Conservation (phyloP, 495 filamentous ascomycete genomes). For the Penicillium herquei region DNA sequence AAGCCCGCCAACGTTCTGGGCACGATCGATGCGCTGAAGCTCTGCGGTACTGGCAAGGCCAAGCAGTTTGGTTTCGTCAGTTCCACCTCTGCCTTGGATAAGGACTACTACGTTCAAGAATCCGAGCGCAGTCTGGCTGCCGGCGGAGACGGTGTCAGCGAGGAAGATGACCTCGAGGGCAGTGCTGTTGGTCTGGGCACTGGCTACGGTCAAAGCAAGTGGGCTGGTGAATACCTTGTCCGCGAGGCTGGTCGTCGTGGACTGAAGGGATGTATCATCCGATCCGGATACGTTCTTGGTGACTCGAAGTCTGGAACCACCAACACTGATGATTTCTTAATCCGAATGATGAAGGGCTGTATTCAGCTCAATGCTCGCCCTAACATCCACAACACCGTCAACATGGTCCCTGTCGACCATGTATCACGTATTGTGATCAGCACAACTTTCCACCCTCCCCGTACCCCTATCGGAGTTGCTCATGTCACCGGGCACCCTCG, state of each 20-base stretch:
- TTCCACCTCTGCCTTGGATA: conserved; percentile 83
- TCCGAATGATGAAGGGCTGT: conserved; percentile 86
- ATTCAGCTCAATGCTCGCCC: conserved; percentile 74
- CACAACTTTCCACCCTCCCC: conserved; percentile 59
- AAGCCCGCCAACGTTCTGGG: conserved; percentile 75
- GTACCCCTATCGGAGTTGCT: conserved; percentile 55
- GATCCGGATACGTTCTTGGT: conserved; percentile 81
- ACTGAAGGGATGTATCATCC: conserved; percentile 70
- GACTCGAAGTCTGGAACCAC: conserved; percentile 38
- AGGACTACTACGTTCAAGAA: conserved; percentile 70
- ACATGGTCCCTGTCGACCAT: conserved; percentile 85
- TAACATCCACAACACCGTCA: conserved; percentile 81
- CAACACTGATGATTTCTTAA: conserved; percentile 89
- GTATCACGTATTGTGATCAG: conserved; percentile 79
- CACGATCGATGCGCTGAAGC: conserved; percentile 72
- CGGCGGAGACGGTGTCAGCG: conserved; percentile 55
- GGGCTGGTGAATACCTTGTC: conserved; percentile 77
- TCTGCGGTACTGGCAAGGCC: conserved; percentile 73
- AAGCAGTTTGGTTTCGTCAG: conserved; percentile 84
- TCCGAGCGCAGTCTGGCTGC: conserved; percentile 57
- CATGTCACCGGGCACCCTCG: conserved; percentile 82
- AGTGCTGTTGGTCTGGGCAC: conserved; percentile 66
- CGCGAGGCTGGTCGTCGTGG: conserved; percentile 77
- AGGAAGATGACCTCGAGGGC: conserved; percentile 65
- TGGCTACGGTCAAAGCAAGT: conserved; percentile 92